Evolutionary conservation across 1,284 basidiomycete genomes (phyloP).

Genomic region (Salmacisia buchloeana): DNA sequence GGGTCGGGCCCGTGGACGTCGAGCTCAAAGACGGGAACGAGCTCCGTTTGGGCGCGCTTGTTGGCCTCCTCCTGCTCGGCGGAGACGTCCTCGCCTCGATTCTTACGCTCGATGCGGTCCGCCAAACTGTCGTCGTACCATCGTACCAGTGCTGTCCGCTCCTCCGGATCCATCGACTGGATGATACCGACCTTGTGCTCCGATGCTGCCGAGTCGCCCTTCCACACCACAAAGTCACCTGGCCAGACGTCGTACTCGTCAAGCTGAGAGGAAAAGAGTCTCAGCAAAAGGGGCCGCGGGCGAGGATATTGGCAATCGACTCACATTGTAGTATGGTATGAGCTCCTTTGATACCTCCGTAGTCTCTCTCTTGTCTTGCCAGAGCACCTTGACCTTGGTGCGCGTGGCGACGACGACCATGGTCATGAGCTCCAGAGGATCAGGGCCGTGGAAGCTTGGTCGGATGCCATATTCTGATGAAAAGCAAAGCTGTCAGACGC

Average conservation of each 20-base stretch:
- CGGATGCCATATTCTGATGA: slow-evolving; percentile 23
- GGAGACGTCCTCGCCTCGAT: neutral
- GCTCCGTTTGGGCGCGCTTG: slow-evolving; percentile 54
- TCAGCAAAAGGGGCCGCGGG: neutral
- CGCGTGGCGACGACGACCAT: slow-evolving; percentile 62
- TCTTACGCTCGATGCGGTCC: neutral
- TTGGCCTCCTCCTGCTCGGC: neutral
- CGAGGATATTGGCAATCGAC: too few species aligned
- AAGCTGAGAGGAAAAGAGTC: slow-evolving; percentile 19
- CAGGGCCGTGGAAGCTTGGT: slow-evolving; percentile 19
- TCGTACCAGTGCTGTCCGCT: slow-evolving; percentile 42
- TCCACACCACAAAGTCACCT: slow-evolving; percentile 83
- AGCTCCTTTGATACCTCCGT: slow-evolving; percentile 64
- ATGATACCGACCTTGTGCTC: slow-evolving; percentile 62
- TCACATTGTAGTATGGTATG: slow-evolving; percentile 64
- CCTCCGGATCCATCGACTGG: slow-evolving; percentile 54
- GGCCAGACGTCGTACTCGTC: slow-evolving; percentile 56
- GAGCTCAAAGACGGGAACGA: slow-evolving; percentile 77
- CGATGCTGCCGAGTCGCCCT: slow-evolving; percentile 52
- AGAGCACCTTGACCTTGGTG: slow-evolving; percentile 68
- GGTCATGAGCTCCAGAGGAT: slow-evolving; percentile 22
- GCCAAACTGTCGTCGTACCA: slow-evolving; percentile 20
- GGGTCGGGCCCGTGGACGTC: slow-evolving; percentile 65
- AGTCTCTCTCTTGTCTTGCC: slow-evolving; percentile 72
- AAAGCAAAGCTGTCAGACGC: neutral